These are phyloP conservation scores for Lyophyllum semitale DNA, from an alignment of 768 basidiomycete species.

Conservation along the genomic window DNA sequence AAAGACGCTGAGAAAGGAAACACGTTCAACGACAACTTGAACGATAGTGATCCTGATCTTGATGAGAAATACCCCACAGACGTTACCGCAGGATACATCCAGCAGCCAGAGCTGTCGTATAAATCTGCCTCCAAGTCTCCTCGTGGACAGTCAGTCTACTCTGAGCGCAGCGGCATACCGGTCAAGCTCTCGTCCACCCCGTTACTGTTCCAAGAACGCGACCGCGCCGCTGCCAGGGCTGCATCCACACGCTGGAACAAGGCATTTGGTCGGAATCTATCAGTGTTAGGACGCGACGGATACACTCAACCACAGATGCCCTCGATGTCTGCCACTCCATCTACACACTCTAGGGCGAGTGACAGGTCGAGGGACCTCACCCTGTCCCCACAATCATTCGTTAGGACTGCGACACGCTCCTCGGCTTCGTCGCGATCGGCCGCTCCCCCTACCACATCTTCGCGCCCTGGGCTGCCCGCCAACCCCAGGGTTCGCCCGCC, in stretches of 20 bases:
- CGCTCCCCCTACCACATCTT: neutral
- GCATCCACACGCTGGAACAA: slow-evolving; percentile 1
- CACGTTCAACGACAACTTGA: neutral
- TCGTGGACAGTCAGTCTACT: slow-evolving; percentile 16
- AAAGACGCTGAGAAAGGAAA: slow-evolving; percentile 25
- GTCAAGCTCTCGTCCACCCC: slow-evolving; percentile 19
- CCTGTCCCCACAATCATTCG: neutral
- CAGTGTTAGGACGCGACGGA: slow-evolving; percentile 1
- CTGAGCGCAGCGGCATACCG: slow-evolving; percentile 7
- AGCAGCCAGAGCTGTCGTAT: slow-evolving; percentile 11
- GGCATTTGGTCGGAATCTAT: neutral
- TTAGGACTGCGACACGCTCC: neutral
- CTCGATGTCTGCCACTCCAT: neutral
- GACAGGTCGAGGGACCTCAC: slow-evolving; percentile 6
- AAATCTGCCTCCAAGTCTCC: neutral
- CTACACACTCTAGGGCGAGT: neutral
- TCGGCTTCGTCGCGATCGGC: neutral
- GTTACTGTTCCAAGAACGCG: slow-evolving; percentile 12
- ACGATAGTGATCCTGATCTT: neutral
- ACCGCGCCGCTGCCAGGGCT: neutral
- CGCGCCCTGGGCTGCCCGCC: neutral
- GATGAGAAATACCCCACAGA: slow-evolving; percentile 7
- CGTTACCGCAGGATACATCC: neutral
- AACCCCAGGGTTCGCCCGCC: neutral
- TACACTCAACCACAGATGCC: slow-evolving; percentile 10